phyloP scores from a whole-genome alignment of 768 basidiomycete species.

The Leccinum fibrillosum region DNA sequence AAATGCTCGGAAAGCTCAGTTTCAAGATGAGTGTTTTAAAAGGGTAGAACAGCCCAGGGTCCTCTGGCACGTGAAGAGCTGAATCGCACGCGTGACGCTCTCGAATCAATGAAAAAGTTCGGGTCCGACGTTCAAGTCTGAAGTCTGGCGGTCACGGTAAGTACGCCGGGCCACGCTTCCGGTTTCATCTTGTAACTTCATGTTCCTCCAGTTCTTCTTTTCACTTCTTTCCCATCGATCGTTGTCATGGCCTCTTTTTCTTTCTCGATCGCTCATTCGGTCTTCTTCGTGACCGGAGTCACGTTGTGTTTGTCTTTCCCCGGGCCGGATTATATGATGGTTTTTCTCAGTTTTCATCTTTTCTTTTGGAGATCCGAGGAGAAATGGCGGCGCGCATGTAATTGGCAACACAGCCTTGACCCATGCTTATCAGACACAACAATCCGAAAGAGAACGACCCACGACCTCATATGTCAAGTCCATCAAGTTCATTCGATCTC shows the following conservation, averaged over 20 bases:
- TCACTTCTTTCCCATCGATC: neutral
- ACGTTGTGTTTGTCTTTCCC: neutral
- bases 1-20: neutral
- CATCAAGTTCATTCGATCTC: neutral
- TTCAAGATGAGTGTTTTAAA: neutral
- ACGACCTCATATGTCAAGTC: neutral
- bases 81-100: neutral
- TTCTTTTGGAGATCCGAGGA: neutral
- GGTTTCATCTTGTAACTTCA: neutral
- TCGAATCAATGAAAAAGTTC: neutral
- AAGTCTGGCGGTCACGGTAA: neutral
- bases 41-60: neutral
- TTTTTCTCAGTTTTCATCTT: neutral
- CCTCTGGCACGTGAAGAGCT: neutral
- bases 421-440: neutral
- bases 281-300: neutral
- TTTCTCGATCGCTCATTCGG: neutral
- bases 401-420: neutral
- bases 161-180: neutral
- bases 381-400: neutral
- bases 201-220: neutral
- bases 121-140: neutral
- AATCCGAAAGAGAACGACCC: neutral
- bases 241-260: neutral
- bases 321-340: neutral